Percentiles rank a stretch among this genome's conserved stretches.
These are phyloP conservation scores for Syzygium jambos DNA, from an alignment of 345 rosid genomes.

Conservation along the genomic window DNA sequence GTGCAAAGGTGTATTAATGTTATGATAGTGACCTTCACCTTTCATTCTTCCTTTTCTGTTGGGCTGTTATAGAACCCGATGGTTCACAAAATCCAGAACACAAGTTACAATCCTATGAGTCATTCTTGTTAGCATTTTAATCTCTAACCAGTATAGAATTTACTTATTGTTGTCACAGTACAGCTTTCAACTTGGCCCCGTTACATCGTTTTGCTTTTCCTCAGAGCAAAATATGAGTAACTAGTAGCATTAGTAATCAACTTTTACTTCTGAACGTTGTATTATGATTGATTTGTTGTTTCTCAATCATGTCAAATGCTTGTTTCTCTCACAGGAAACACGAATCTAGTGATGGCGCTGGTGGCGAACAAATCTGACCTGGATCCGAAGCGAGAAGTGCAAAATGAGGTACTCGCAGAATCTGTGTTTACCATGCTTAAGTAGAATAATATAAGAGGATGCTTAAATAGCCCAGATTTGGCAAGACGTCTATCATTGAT, in stretches of 20 bases:
- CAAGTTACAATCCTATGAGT: not conserved
- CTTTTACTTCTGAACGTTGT: not conserved
- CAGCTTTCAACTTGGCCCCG: not conserved
- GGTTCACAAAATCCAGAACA: not conserved
- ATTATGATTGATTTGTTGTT: not conserved
- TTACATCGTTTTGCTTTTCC: not conserved
- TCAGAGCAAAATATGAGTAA: not conserved
- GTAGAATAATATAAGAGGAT: constrained; percentile 31
- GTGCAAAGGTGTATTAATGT: not conserved
- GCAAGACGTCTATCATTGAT: not conserved
- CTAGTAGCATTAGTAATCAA: not conserved
- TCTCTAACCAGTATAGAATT: not conserved
- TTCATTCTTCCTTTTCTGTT: not conserved
- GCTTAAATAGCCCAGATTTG: not conserved
- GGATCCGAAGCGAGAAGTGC: constrained; percentile 22
- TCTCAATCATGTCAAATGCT: not conserved
- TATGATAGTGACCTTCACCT: not conserved
- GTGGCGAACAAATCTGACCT: constrained; percentile 34
- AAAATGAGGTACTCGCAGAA: constrained; percentile 12
- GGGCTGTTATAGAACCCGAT: not conserved
- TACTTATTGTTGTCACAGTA: not conserved
- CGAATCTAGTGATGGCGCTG: constrained; percentile 30
- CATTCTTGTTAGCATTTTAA: not conserved
- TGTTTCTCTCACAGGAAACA: constrained; percentile 14
- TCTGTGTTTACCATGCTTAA: not conserved